phyloP scores from a whole-genome alignment of 208 protist genomes.

The Trypanosoma rangeli region DNA sequence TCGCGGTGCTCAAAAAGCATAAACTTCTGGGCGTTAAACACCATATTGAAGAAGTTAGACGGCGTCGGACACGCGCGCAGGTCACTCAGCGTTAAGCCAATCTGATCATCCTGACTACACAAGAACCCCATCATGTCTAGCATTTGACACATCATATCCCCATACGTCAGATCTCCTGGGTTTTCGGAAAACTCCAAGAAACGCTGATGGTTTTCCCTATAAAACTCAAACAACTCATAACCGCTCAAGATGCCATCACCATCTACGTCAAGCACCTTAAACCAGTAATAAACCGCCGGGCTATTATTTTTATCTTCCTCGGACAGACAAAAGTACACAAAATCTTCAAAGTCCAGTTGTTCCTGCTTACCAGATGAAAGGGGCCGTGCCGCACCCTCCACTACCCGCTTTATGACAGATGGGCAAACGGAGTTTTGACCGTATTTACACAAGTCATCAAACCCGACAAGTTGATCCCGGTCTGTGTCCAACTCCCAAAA shows the following conservation, averaged over 20 bases:
- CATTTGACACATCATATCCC: conserved; percentile 95
- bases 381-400: conserved; percentile 64
- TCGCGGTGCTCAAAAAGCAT: conserved; percentile 93
- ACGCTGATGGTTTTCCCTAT: conserved; percentile 89
- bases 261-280: conserved; percentile 92
- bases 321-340: conserved; percentile 96
- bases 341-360: conserved; percentile 93
- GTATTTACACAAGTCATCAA: conserved; percentile 90
- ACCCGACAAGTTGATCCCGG: conserved; percentile 90
- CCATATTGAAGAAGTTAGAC: conserved; percentile 94
- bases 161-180: conserved; percentile 57
- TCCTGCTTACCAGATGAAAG: conserved; percentile 53
- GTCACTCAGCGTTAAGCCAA: conserved; percentile 87
- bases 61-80: conserved; percentile 85
- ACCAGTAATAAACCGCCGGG: conserved; percentile 95
- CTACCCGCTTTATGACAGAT: conserved; percentile 75
- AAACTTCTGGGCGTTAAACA: conserved; percentile 96
- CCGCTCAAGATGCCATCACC: conserved; percentile 93
- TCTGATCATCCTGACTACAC: conserved; percentile 34
- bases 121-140: conserved; percentile 92
- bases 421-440: conserved; percentile 67
- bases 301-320: conserved; percentile 96
- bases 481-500: conserved; percentile 98
- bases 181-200: conserved; percentile 76
- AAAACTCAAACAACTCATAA: conserved; percentile 94